Conservation (phyloP, 2,329 filamentous ascomycete species). For the Verticillium zaregamsianum region DNA sequence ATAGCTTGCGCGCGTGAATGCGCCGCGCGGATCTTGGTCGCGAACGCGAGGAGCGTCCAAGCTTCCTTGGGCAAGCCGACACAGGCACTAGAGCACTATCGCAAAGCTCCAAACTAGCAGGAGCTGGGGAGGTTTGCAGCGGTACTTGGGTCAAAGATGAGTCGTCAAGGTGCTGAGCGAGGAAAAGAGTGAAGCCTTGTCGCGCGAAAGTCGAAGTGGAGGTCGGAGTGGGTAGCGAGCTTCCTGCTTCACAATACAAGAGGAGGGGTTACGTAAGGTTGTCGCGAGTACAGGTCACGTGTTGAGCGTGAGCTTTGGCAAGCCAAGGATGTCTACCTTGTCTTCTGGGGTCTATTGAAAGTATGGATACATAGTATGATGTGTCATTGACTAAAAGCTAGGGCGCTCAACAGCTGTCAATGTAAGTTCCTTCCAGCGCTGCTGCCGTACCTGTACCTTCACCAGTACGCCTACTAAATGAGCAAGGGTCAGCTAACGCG, state of each 20-base stretch:
- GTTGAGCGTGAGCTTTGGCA: neutral
- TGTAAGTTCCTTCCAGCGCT: no score
- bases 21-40: neutral
- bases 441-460: neutral
- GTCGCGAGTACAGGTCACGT: neutral
- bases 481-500: constrained; percentile 8
- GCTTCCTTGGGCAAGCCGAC: no score
- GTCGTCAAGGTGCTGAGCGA: neutral
- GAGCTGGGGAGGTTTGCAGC: no score
- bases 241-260: neutral
- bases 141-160: neutral
- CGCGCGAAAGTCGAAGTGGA: neutral
- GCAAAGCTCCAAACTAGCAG: neutral
- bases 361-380: neutral
- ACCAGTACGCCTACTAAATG: neutral
- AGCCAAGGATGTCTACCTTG: neutral
- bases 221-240: neutral
- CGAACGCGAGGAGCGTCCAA: neutral
- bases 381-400: no score
- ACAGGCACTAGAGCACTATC: neutral
- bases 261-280: neutral
- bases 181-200: neutral
- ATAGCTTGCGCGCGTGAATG: neutral
- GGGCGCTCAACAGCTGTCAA: rapidly evolving
- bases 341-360: neutral